phyloP scores from a whole-genome alignment of 805 yeast genomes.

The Saccharomycopsis fodiens region DNA sequence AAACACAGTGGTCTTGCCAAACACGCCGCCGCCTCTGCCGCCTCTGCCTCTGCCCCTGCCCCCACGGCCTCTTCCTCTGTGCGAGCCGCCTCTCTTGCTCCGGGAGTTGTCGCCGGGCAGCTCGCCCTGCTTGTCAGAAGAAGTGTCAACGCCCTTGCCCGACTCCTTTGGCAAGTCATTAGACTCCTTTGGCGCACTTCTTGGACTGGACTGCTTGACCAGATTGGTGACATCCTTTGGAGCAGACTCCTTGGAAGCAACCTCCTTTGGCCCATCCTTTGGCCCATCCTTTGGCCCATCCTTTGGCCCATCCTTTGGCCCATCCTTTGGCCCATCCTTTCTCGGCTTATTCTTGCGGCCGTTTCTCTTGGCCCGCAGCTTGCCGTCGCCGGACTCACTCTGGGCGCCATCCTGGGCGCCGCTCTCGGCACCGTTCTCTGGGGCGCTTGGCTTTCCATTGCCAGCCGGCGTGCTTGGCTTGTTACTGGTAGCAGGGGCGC shows the following conservation, averaged over 20 bases:
- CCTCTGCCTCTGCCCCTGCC: slow-evolving; percentile 10
- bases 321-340: neutral
- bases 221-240: too few relatives aligned
- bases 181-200: too few relatives aligned
- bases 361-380: neutral
- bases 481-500: too few relatives aligned
- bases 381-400: too few relatives aligned
- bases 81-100: too few relatives aligned
- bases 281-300: neutral
- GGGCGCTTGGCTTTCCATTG: too few relatives aligned
- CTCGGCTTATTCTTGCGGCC: neutral
- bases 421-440: too few relatives aligned
- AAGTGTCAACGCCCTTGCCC: neutral
- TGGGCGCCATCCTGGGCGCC: too few relatives aligned
- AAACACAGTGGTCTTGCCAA: slow-evolving; percentile 7
- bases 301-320: slow-evolving; percentile 4
- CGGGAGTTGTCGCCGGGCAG: too few relatives aligned
- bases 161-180: too few relatives aligned
- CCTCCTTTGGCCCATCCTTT: slow-evolving; percentile 1
- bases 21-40: slow-evolving; percentile 6
- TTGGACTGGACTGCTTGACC: too few relatives aligned
- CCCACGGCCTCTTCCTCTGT: slow-evolving; percentile 2
- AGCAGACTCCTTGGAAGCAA: neutral
- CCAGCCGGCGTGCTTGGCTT: too few relatives aligned
- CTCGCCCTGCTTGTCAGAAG: neutral